phyloP scores from a whole-genome alignment of 768 basidiomycete genomes.

The Boletus rubescentipes region DNA sequence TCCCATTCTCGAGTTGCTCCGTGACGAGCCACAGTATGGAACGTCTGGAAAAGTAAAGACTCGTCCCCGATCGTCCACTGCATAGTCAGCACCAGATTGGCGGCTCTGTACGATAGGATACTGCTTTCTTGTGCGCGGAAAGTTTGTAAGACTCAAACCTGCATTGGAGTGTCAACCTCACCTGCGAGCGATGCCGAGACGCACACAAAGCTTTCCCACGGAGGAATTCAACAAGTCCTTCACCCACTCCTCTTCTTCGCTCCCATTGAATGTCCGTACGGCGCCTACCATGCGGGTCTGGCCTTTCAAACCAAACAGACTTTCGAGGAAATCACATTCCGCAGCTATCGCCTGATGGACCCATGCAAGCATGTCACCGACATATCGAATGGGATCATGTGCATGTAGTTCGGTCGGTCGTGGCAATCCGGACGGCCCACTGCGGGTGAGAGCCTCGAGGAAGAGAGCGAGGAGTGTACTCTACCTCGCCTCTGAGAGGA shows the following conservation, averaged over 20 bases:
- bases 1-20: no score
- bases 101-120: conserved; percentile 88
- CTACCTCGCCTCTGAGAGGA: conserved; percentile 82
- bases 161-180: neutral
- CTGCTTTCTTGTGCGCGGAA: conserved; percentile 91
- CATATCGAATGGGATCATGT: conserved; percentile 94
- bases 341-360: conserved; percentile 94
- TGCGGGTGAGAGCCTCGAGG: conserved; percentile 83
- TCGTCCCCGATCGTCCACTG: conserved; percentile 84
- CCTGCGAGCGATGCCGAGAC: neutral
- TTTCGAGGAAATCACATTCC: conserved; percentile 91
- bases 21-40: no score
- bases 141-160: conserved; percentile 92
- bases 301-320: conserved; percentile 68
- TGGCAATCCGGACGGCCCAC: conserved; percentile 80
- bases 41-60: conserved; percentile 70
- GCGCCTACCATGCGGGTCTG: conserved; percentile 70
- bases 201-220: no score
- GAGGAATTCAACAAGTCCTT: conserved; percentile 77
- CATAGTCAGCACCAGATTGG: conserved; percentile 94
- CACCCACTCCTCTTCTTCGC: conserved; percentile 78
- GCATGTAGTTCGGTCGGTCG: conserved; percentile 97
- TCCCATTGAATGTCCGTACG: conserved; percentile 50
- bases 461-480: conserved; percentile 78
- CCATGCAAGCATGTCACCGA: conserved; percentile 99